Evolutionary conservation across 176 grass and related monocot genomes (phyloP), one percentile per base, ranked within the genome.

Genomic region (Carex parvula): DNA sequence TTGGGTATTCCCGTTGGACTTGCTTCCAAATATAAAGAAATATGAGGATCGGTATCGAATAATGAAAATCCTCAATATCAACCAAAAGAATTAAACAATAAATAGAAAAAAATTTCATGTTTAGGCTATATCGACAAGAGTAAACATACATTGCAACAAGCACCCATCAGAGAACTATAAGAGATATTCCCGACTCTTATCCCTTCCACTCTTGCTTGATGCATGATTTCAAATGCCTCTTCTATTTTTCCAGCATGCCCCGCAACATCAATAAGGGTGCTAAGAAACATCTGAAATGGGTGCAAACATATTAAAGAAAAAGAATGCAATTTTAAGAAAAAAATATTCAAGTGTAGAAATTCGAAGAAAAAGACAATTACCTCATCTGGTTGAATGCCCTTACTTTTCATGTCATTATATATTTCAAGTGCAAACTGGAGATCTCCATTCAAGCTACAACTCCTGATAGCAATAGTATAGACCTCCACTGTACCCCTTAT

Each of bases 141-240:
- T 26, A 16, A 77, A 84, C 87, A 85, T 94, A 98, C 95, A 91
- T 98, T 98, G 88, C 95, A 94, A 86, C 95, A 98, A 87, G 92
- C 95, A 10, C 95, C 95, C 95, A 98, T 98, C 61, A 94, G 89
- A 16, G 95, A 98, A 87, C 91, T 91, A 86, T 94, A 94, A 88
- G 91, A 86, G 66, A 94, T 89, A 57, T 79, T 87, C 84, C 95
- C 92, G 86, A 98, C 74, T 70, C 79, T 83, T 70, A 91, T 87
- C 84, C 89, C 95, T 89, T 93, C 89, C 72, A 75, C 85, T 87
- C 86, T 98, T 85, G 91, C 92, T 82, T 94, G 92, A 86, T 93
- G 87, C 52, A 98, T 91, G 73, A 98, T 93, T 84, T 93, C 88
- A 87, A 98, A 91, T 37, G 95, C 95, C 50, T 85, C 91, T 93